phyloP scores from a whole-genome alignment of 257 asterid genomes.

The Rhazya stricta region DNA sequence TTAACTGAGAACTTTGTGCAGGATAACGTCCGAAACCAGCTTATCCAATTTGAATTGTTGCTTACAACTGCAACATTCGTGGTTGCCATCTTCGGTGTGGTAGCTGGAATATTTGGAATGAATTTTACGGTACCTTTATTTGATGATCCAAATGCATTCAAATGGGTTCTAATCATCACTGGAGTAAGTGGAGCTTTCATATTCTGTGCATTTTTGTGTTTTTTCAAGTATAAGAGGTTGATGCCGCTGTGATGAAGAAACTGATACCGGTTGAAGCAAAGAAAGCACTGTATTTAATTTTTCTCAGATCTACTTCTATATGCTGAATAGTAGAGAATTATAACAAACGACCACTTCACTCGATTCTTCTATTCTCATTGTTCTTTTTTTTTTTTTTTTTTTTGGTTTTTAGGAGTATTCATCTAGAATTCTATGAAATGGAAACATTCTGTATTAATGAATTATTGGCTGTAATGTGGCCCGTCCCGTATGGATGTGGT shows the following conservation, averaged over 20 bases:
- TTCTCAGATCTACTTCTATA: background rate
- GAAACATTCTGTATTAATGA: background rate
- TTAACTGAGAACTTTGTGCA: conserved; percentile 28
- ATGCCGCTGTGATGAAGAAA: conserved; percentile 70
- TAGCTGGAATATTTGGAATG: conserved; percentile 97
- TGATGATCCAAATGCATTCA: conserved; percentile 61
- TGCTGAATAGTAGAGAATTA: background rate
- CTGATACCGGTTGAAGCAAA: conserved; percentile 15
- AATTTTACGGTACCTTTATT: conserved; percentile 65
- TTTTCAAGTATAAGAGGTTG: conserved; percentile 72
- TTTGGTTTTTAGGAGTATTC: background rate
- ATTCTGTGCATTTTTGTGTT: conserved; percentile 68
- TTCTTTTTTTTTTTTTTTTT: background rate
- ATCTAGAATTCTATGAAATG: background rate
- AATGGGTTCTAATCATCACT: conserved; percentile 82
- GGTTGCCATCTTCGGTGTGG: conserved; percentile 92
- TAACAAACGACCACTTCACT: background rate
- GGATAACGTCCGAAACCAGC: conserved; percentile 99
- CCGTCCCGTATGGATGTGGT: background rate
- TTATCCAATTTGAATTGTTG: conserved; percentile 85
- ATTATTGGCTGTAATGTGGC: background rate
- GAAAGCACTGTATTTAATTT: background rate
- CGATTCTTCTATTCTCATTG: background rate
- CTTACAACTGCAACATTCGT: conserved; percentile 94
- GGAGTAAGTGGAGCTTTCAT: conserved; percentile 60